Evolutionary conservation across 192 early-diverging fungal genomes (phyloP), one percentile per base, ranked within the genome.

Genomic region (Chytriomyces sp.): DNA sequence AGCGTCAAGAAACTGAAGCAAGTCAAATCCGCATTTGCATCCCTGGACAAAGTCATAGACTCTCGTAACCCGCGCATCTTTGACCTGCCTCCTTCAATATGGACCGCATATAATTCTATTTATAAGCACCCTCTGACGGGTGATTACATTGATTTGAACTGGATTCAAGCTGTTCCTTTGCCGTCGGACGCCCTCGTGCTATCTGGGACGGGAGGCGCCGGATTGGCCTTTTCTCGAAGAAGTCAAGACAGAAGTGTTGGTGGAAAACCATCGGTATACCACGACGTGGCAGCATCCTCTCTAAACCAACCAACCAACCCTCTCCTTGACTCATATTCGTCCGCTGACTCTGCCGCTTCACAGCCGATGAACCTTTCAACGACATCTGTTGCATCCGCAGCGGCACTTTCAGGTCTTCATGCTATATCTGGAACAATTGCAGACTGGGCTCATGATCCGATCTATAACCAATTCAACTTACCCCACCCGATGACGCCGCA

Each of bases 101-200:
- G 71, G 24, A 65, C 72, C 7, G 7, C 24, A 11, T 85, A 77
- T 61, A 78, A 81, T 13, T 43, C 69, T 26, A 72, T 86, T 10
- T 78, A 71, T 20, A 60, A 43, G 11, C 86, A 89, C 68, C 88
- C 88, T 13, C 45, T 75, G 2, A 84, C 87, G 1, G 87, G 88
- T 16, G 83, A 70, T 9, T 89, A 67, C 71, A 75, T 88, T 28
- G 85, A 89, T 79, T 75, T 78, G n/a, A 69, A 66, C 28, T 69
- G 16, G 53, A 20, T 57, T 20, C 16, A 57, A 3, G 53, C 20
- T 13, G 53, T 57, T 57, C 16, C 53, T 57, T 57, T 57, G 13
- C 16, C 16, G 53, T 13, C 53, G 13, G 53, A 20, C 53, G 16
- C 20, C 53, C 16, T 13, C 53, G 53, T 20, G 16, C 16, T 57